Evolutionary conservation across 2,329 filamentous ascomycete species (phyloP).

Genomic region (Hymenoscyphus fructigenus): DNA sequence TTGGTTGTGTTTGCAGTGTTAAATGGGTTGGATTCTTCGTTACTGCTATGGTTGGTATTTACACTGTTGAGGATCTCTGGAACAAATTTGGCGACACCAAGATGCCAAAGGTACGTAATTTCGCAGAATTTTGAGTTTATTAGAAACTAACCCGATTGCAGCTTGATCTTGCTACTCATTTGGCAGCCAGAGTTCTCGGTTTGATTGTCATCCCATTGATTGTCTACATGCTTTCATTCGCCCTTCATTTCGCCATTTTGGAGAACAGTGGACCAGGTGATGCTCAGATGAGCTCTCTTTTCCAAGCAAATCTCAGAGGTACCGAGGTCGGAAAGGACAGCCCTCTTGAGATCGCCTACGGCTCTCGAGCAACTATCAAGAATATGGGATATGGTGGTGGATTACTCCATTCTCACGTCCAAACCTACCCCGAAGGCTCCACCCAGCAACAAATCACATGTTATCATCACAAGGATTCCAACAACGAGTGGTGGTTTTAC

Average conservation of each 20-base stretch:
- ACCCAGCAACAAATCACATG: conserved; percentile 95
- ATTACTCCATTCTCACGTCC: conserved; percentile 91
- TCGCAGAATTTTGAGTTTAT: not conserved
- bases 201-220: conserved; percentile 85
- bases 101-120: conserved; percentile 71
- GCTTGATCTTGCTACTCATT: conserved; percentile 70
- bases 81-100: conserved; percentile 93
- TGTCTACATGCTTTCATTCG: conserved; percentile 96
- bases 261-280: conserved; percentile 94
- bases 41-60: conserved; percentile 90
- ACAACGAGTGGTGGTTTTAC: conserved; percentile 99
- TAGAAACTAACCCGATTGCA: conserved; percentile 33
- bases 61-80: conserved; percentile 96
- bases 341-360: conserved; percentile 85
- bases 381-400: conserved; percentile 99
- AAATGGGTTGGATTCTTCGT: conserved; percentile 98
- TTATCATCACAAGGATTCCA: conserved; percentile 99
- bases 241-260: conserved; percentile 88
- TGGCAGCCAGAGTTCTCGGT: conserved; percentile 77
- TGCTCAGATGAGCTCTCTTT: conserved; percentile 99
- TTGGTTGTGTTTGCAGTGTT: conserved; percentile 97
- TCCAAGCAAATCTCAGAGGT: conserved; percentile 93
- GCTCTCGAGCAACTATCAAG: conserved; percentile 90
- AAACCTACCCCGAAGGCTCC: conserved; percentile 94
- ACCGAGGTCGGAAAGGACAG: conserved; percentile 94